Evolutionary conservation across 345 rosid species (phyloP), one percentile per base, ranked within the genome.

Genomic region (Raphanus raphanistrum): DNA sequence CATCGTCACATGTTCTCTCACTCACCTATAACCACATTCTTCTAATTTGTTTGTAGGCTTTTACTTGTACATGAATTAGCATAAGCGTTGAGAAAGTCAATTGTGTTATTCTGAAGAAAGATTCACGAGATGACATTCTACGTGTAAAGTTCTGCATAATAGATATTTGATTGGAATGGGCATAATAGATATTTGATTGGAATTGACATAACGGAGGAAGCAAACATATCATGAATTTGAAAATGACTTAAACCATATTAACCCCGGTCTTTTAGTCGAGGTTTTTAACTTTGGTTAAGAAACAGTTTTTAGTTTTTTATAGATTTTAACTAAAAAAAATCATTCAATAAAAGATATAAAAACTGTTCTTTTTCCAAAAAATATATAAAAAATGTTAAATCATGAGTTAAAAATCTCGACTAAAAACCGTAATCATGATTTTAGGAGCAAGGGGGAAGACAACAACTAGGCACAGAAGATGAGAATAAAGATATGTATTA

Each of bases 401-500:
- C 21, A 21, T 21, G 21, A 21, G 21, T 21, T 21, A 21, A 21
- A 21, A 21, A 21, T 21, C 21, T 21, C 21, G 21, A 21, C 21
- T 21, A 21, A 21, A 21, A 21, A 21, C 0, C 21, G 21, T 21
- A 21, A 21, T 21, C 21, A 21, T 21, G 21, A 21, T 21, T 21
- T 21, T 45, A 28, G 12, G 43, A 77, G 48, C 41, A 77, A 71
- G 36, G 33, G 33, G 29, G 67, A 58, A 65, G 67, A 66, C 32
- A 67, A 78, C 77, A 78, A 62, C 31, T 41, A 65, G 29, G 67
- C 71, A 77, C 29, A 29, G 10, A 65, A 43, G 63, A 58, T 59
- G 55, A 66, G 52, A 13, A 71, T 57, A 17, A 36, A 71, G 50
- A 71, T 27, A 35, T 76, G 57, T 50, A 35, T n/a, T 8, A 57